Percentiles rank a stretch among this genome's conserved stretches.
Evolutionary conservation across 768 basidiomycete genomes (phyloP).

Genomic region (Clitopilus passeckerianus): DNA sequence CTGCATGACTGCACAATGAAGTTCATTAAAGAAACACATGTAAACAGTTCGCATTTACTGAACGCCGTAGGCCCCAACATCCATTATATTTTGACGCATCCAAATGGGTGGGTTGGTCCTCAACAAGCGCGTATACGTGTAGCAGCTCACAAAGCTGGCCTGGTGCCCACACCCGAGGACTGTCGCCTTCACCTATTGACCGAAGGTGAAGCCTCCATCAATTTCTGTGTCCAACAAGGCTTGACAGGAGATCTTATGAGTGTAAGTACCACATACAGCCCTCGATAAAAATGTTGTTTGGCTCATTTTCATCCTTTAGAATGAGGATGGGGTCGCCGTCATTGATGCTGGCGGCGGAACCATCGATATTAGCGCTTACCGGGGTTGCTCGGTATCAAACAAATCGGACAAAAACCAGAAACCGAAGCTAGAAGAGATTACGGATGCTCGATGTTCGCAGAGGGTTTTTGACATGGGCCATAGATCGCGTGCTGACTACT

Average conservation of each 20-base stretch:
- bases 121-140: constrained; percentile 46
- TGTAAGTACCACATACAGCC: constrained; percentile 10
- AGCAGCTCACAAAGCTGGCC: constrained; percentile 40
- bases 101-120: constrained; percentile 51
- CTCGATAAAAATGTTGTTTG: too few species aligned
- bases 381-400: constrained; percentile 16
- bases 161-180: constrained; percentile 32
- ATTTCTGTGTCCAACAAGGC: constrained; percentile 40
- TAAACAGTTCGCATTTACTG: constrained; percentile 32
- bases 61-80: constrained; percentile 28
- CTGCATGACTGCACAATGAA: constrained; percentile 30
- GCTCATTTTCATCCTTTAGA: constrained; percentile 18
- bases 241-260: constrained; percentile 26
- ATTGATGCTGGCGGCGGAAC: constrained; percentile 48
- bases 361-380: constrained; percentile 41
- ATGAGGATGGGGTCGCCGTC: constrained; percentile 27
- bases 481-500: too few species aligned
- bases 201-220: constrained; percentile 52
- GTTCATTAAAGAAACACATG: constrained; percentile 38
- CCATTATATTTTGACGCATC: constrained; percentile 46
- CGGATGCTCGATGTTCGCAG: constrained; percentile 30
- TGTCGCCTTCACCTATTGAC: constrained; percentile 44
- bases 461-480: too few species aligned
- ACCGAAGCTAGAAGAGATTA: constrained; percentile 31
- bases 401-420: constrained; percentile 14